Percentiles rank a stretch among this genome's conserved stretches.
phyloP scores from a whole-genome alignment of 495 filamentous ascomycete species.

The Hyaloscypha hepaticicola region DNA sequence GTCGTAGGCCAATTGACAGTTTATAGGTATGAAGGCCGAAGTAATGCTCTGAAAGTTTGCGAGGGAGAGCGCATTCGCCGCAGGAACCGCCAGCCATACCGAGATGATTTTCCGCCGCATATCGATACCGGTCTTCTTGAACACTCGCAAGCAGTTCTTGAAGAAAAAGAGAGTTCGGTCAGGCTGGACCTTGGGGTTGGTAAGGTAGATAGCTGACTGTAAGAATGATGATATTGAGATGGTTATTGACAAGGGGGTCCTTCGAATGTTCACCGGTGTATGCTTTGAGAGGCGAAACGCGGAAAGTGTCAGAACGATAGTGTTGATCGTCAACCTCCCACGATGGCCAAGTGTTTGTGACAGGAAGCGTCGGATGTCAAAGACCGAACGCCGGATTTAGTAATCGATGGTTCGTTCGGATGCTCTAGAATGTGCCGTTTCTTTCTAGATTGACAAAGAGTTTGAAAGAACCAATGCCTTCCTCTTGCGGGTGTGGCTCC shows the following conservation, averaged over 20 bases:
- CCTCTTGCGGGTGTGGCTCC: not conserved
- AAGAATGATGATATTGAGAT: not conserved
- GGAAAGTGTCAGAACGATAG: conserved; percentile 19
- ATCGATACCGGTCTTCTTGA: conserved; percentile 1
- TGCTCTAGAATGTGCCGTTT: not conserved
- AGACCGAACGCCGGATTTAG: conserved; percentile 19
- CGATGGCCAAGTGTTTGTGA: conserved; percentile 23
- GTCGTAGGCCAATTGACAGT: conserved; percentile 27
- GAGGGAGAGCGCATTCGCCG: conserved; percentile 26
- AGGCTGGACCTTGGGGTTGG: not conserved
- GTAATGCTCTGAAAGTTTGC: conserved; percentile 30
- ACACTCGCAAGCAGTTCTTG: conserved; percentile 16
- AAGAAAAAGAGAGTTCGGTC: conserved; percentile 14
- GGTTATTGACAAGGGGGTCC: conserved; percentile 6
- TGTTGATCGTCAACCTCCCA: conserved; percentile 13
- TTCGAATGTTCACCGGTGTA: conserved; percentile 10
- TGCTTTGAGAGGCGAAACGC: conserved; percentile 21
- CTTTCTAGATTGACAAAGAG: not conserved
- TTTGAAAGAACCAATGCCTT: not conserved
- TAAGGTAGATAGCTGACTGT: conserved; percentile 9
- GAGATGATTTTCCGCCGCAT: conserved; percentile 23
- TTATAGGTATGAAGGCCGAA: conserved; percentile 19
- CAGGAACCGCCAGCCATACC: conserved; percentile 22
- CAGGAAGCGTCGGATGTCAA: conserved; percentile 20
- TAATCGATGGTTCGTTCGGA: not conserved